Evolutionary conservation across 371 early-diverging fungal genomes (phyloP).

Genomic region (Nematocida displodere): DNA sequence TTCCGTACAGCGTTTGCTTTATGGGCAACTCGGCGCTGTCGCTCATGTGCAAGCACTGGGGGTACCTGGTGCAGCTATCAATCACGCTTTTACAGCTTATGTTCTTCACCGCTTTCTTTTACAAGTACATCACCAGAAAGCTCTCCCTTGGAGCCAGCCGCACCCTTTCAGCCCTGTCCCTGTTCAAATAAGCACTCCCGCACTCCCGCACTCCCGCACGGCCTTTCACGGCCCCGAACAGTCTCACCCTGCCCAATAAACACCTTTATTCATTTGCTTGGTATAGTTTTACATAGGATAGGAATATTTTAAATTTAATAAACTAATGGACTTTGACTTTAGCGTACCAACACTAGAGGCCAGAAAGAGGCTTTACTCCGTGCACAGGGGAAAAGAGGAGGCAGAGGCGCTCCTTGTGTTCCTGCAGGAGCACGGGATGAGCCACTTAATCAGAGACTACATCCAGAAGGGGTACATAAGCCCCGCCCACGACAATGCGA

Average conservation of each 20-base stretch:
- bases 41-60: neutral
- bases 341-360: slow-evolving; percentile 31
- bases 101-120: neutral
- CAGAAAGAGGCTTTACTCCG: neutral
- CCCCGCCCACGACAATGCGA: neutral
- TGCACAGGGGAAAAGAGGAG: neutral
- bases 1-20: neutral
- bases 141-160: neutral
- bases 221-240: too few species aligned
- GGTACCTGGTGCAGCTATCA: neutral
- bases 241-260: too few species aligned
- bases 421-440: slow-evolving; percentile 1
- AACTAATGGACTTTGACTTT: slow-evolving; percentile 41
- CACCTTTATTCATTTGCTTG: neutral
- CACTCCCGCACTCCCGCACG: too few species aligned
- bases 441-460: slow-evolving; percentile 1
- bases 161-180: too few species aligned
- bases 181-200: too few species aligned
- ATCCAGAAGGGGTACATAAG: neutral
- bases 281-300: neutral
- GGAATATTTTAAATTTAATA: neutral
- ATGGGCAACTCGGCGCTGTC: neutral
- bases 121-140: neutral
- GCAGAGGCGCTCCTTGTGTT: neutral
- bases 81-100: neutral